Evolutionary conservation across 2,329 filamentous ascomycete species (phyloP), one percentile per base, ranked within the genome.

Genomic region (Pseudogymnoascus sp.): DNA sequence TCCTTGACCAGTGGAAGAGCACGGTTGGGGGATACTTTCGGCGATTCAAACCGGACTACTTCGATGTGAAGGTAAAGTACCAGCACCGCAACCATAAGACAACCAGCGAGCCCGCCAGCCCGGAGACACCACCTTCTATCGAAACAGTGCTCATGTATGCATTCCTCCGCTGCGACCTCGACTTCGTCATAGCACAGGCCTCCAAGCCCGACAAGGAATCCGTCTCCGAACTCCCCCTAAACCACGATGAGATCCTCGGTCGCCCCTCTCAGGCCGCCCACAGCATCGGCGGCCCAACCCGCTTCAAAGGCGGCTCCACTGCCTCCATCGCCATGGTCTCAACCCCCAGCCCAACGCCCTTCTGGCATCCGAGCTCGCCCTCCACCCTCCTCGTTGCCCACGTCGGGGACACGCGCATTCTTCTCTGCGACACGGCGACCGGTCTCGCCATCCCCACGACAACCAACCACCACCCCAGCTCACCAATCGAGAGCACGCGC

Each of bases 1-100:
- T 97, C 8, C 82, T 97, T 26, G 78, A 82, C 38, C 83, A 88
- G 62, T 99, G 96, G 85, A 89, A 87, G 72, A 83, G 86, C 64
- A 87, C 91, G 0, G 89, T 99, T 5, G 94, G 94, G 58, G 94
- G 94, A 33, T 99, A 99, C 76, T 99, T 96, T 72, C 85, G 90
- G 64, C 86, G 94, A 45, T 97, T 97, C 77, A 87, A 85, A 68
- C 93, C 94, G 0, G 82, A 90, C 58, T 83, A 90, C 74, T 97
- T 96, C 68, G 74, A 76, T 62, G 66, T 80, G 6, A 65, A 72
- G 37, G 63, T 65, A n/a, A 66, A 72, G 29, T 37, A 59, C 23
- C 58, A 59, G 33, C 35, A 61, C 26, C 31, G 35, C 23, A 60
- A 59, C 29, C 45, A 61, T 19, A 62, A 62, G 16, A 45, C 69